Conservation (phyloP, 345 rosid species). For the Brassica juncea region DNA sequence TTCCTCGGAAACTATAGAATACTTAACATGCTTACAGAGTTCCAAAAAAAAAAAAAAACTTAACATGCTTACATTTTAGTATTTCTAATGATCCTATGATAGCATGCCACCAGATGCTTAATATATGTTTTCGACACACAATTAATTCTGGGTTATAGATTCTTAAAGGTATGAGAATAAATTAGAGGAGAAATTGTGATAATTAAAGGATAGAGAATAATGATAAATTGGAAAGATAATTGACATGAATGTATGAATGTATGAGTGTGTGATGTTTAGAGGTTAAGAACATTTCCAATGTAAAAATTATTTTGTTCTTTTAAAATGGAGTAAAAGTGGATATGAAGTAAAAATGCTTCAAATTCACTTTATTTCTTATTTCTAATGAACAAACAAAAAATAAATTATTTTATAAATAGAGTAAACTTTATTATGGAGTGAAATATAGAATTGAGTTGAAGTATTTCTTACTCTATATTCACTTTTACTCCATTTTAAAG, state of each 20-base stretch:
- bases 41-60: no score
- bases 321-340: no score
- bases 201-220: not conserved
- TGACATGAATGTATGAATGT: not conserved
- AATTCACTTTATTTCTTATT: no score
- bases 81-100: constrained; percentile 29
- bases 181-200: not conserved
- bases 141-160: not conserved
- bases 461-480: no score
- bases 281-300: not conserved
- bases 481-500: no score
- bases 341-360: no score
- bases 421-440: no score
- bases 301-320: no score
- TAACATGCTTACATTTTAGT: not conserved
- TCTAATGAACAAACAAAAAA: no score
- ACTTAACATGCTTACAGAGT: not conserved
- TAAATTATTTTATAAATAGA: no score
- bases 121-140: constrained; percentile 9
- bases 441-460: no score
- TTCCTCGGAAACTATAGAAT: not conserved
- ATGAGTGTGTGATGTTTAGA: not conserved
- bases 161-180: not conserved
- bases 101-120: constrained; percentile 25
- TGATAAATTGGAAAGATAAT: not conserved